These are phyloP conservation scores for Tilletia indica DNA, from an alignment of 1,284 basidiomycete genomes.

Conservation along the genomic window DNA sequence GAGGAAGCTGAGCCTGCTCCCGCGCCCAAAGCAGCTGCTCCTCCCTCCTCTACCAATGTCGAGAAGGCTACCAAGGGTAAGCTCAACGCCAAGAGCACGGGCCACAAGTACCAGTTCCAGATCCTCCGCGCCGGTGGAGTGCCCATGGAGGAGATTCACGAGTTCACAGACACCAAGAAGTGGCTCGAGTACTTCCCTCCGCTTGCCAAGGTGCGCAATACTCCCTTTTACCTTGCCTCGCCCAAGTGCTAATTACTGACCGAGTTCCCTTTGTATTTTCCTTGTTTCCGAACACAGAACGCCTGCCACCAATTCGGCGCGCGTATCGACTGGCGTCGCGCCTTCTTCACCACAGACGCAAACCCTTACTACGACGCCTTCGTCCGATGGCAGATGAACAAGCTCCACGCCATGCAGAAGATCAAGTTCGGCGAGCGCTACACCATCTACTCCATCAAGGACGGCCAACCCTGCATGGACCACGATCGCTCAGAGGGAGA, in stretches of 20 bases:
- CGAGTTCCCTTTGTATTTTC: not conserved
- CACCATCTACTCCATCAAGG: conserved; percentile 98
- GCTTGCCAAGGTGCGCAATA: conserved; percentile 71
- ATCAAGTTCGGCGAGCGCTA: conserved; percentile 90
- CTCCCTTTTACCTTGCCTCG: not conserved
- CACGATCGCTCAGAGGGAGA: conserved; percentile 96
- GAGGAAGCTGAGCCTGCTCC: conserved; percentile 45
- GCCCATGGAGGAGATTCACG: conserved; percentile 83
- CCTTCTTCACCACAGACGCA: conserved; percentile 89
- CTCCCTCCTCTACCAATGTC: conserved; percentile 30
- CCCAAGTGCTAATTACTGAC: not conserved
- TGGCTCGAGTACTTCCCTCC: conserved; percentile 97
- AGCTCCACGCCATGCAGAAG: conserved; percentile 66
- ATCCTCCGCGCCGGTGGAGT: conserved; percentile 86
- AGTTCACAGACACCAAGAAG: conserved; percentile 87
- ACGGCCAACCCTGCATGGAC: conserved; percentile 99
- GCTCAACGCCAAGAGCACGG: conserved; percentile 86
- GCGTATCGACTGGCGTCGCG: conserved; percentile 94
- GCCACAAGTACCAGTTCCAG: conserved; percentile 96
- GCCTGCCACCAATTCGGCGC: conserved; percentile 65
- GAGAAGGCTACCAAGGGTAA: conserved; percentile 94
- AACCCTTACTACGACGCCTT: conserved; percentile 98
- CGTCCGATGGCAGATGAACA: conserved; percentile 98
- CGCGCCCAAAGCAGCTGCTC: conserved; percentile 24
- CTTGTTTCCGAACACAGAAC: not conserved